Evolutionary conservation across 1,284 basidiomycete genomes (phyloP).

Genomic region (Ustilago hordei): DNA sequence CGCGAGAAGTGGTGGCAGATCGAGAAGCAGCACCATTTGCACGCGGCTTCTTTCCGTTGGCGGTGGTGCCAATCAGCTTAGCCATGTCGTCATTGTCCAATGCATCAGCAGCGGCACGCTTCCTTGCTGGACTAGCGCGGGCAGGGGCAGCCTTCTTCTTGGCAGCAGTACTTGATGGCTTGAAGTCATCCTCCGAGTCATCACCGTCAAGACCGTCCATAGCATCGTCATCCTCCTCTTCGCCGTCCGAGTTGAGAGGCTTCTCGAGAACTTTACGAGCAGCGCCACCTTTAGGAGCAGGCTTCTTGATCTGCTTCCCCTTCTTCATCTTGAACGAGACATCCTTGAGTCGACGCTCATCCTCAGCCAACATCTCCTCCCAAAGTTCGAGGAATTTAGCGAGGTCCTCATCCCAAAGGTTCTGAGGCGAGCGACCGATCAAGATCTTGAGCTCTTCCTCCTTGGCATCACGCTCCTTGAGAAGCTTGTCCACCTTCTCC

Average conservation of each 20-base stretch:
- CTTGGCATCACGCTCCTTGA: slow-evolving; percentile 83
- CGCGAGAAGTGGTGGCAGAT: slow-evolving; percentile 34
- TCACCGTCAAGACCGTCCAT: slow-evolving; percentile 34
- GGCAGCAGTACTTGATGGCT: slow-evolving; percentile 30
- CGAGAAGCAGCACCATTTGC: slow-evolving; percentile 23
- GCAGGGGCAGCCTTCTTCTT: slow-evolving; percentile 44
- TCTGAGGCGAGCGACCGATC: slow-evolving; percentile 82
- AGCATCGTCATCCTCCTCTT: slow-evolving; percentile 68
- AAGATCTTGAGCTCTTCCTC: slow-evolving; percentile 84
- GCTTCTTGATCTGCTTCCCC: slow-evolving; percentile 77
- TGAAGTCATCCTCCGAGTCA: slow-evolving; percentile 60
- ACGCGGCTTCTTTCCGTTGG: slow-evolving; percentile 34
- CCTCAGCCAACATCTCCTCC: slow-evolving; percentile 75
- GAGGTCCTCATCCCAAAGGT: slow-evolving; percentile 92
- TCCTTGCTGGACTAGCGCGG: slow-evolving; percentile 27
- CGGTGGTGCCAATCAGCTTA: slow-evolving; percentile 22
- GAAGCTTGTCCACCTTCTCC: slow-evolving; percentile 91
- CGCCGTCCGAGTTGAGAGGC: slow-evolving; percentile 73
- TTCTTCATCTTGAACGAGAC: slow-evolving; percentile 71
- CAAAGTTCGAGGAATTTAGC: slow-evolving; percentile 85
- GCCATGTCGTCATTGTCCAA: slow-evolving; percentile 50
- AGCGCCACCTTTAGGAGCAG: slow-evolving; percentile 72
- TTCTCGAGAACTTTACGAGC: slow-evolving; percentile 73
- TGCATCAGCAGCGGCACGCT: slow-evolving; percentile 42
- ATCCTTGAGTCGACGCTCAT: slow-evolving; percentile 76